A percentile compares a stretch with the other conserved stretches of the same genome.
Conservation (phyloP, 2,329 filamentous ascomycete species). For the Hypoxylon sp. region DNA sequence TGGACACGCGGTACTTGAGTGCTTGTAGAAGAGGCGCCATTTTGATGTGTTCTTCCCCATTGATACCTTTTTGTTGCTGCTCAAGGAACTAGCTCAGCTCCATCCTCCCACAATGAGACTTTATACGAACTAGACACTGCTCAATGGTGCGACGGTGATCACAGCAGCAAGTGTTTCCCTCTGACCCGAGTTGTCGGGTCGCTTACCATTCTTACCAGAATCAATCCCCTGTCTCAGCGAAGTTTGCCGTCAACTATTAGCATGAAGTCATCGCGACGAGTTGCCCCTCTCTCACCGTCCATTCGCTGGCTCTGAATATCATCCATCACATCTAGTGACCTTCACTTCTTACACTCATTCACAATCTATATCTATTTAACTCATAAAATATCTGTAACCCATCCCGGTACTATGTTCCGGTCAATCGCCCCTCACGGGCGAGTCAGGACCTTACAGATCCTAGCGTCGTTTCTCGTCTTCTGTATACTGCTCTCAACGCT, state of each 20-base stretch:
- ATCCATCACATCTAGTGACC: not conserved
- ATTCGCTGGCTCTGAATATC: conserved; percentile 7
- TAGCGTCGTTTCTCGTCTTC: conserved; percentile 31
- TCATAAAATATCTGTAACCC: conserved; percentile 1
- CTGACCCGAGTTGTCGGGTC: not conserved
- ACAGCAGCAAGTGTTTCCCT: conserved; percentile 8
- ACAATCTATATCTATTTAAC: not conserved
- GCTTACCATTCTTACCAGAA: not conserved
- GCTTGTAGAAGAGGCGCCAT: not conserved
- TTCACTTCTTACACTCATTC: conserved; percentile 25
- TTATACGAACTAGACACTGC: conserved; percentile 1
- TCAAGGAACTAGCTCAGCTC: not conserved
- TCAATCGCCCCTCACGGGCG: conserved; percentile 35
- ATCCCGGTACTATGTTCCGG: conserved; percentile 30
- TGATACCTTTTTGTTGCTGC: not conserved
- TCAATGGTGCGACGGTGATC: conserved; percentile 4
- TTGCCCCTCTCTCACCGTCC: conserved; percentile 5
- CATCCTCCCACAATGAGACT: conserved; percentile 12
- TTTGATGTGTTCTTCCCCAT: not conserved
- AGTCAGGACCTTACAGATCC: conserved; percentile 32
- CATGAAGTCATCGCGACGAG: conserved; percentile 22
- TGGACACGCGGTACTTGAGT: not conserved
- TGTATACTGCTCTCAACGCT: conserved; percentile 37
- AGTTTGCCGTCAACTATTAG: conserved; percentile 3
- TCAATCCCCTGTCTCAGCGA: not conserved